Evolutionary conservation across 495 filamentous ascomycete species (phyloP), one percentile per base, ranked within the genome.

Genomic region (Evernia prunastri): DNA sequence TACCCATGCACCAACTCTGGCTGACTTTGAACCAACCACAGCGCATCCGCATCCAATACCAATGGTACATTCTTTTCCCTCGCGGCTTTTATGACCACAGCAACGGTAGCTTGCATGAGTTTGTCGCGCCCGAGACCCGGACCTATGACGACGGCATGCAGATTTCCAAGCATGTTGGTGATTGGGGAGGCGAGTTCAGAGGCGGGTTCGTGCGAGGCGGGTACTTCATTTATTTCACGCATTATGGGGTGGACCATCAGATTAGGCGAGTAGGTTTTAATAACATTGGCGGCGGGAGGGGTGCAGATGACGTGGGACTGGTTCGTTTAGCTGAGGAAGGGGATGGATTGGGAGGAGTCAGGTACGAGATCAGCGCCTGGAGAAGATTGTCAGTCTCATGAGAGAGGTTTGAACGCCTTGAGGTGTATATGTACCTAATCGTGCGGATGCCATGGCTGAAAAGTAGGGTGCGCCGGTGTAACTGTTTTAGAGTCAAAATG

Each of bases 391-490:
- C 29, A 58, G 64, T 59, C 57, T 51, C 15, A 11, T 59, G 23
- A 6, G 36, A 42, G 18, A 40, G 63, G 66, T 36, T 65, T 51
- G 18, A 23, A n/a, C 25, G 17, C 20, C 51, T 10, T 13, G 29
- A 18, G 3, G 17, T 20, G 17, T 33, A 17, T 62, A 17, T 64
- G 63, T 76, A 77, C 85, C 84, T 72, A 98, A 76, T 71, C 87
- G 81, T 57, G 95, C 95, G 58, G 90, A 95, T 43, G 94, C 94
- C 84, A 96, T 96, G 54, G 94, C 92, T 35, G 93, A 96, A 75
- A 98, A 98, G 77, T 96, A 98, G 43, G 94, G 94, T 56, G 94
- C 94, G 42, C 94, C 94, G 13, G 94, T 96, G 72, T 97, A 98
- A 77, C 83, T 86, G 57, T 20, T 59, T 40, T 5, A 43, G 3